Percentiles rank a stretch among this genome's conserved stretches.
Evolutionary conservation across 129 eudicot genomes (phyloP).

Genomic region (Flaveria ramosissima): DNA sequence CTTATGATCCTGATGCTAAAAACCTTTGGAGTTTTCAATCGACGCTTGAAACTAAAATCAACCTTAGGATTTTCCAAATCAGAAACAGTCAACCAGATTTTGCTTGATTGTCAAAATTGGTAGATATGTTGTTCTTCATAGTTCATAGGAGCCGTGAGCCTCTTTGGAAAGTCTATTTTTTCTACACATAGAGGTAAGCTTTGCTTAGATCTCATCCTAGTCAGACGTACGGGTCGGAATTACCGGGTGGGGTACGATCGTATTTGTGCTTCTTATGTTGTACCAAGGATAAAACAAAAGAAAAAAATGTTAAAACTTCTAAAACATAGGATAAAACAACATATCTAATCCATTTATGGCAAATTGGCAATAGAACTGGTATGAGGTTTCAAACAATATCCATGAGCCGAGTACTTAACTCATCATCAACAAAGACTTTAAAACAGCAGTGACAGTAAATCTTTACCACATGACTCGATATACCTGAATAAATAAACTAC

Average conservation of each 20-base stretch:
- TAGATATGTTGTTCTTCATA: too few species aligned
- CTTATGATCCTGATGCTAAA: too few species aligned
- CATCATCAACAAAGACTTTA: neutral
- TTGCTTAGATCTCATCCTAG: too few species aligned
- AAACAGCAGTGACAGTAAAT: neutral
- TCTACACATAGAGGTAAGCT: too few species aligned
- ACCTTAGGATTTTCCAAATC: neutral
- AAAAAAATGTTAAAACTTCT: neutral
- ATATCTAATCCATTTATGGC: neutral
- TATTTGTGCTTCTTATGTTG: too few species aligned
- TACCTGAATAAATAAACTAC: constrained; percentile 26
- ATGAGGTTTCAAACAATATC: neutral
- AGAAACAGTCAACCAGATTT: neutral
- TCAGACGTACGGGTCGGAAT: too few species aligned
- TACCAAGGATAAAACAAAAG: neutral
- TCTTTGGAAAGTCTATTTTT: too few species aligned
- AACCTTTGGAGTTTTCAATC: too few species aligned
- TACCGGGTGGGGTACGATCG: too few species aligned
- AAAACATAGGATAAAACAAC: neutral
- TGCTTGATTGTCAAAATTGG: too few species aligned
- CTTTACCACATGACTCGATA: constrained; percentile 1
- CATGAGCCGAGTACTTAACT: neutral
- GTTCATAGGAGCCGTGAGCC: too few species aligned
- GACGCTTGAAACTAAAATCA: neutral
- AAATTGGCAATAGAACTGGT: neutral